Base-by-base conservation (phyloP, 2,329 filamentous ascomycete species). In the Didymella arachidicola region DNA sequence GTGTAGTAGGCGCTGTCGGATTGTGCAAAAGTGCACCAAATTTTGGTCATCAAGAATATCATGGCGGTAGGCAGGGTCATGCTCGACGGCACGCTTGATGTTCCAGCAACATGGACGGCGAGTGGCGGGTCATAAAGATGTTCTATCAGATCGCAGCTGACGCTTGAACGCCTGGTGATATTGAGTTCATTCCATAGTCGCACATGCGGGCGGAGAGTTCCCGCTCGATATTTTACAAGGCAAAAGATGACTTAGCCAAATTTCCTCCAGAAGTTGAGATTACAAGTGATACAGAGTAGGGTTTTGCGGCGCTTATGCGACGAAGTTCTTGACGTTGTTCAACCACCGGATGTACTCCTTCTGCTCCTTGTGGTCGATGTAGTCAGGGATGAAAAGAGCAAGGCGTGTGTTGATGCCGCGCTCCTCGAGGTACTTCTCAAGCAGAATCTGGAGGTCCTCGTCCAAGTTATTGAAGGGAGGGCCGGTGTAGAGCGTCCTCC, bases 311-410 rank as follows among this genome's bases (percentile, higher is more conserved):
- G 42, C 51, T 70, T 79, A 81, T 76, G 91, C 89, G 67, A 97
- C 83, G 75, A 98, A 97, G 63, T 80, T 82, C 87, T 94, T 95
- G 79, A 97, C 86, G 75, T 90, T 87, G 78, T 88, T 86, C 78
- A 99, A 82, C 95, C 96, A 99, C 66, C 85, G 82, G 62, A 96
- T 82, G 79, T 99, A 99, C 85, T 99, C 95, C 81, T 88, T 90
- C 87, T 98, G 94, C 87, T 99, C 95, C 89, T 99, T 99, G 80
- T 91, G 87, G 77, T 98, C 93, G 74, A 98, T 93, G 82, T 97
- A 99, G 78, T 98, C 93, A 36, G 93, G 92, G 43, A 96, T 89
- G 79, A 98, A 97, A 67, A 93, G 82, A 53, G 93, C 94, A 70
- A 99, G 86, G 59, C 89, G 86, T 70, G 90, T 88, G 73, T 94